phyloP scores from a whole-genome alignment of 2,329 filamentous ascomycete genomes.

The Fusarium succisae region DNA sequence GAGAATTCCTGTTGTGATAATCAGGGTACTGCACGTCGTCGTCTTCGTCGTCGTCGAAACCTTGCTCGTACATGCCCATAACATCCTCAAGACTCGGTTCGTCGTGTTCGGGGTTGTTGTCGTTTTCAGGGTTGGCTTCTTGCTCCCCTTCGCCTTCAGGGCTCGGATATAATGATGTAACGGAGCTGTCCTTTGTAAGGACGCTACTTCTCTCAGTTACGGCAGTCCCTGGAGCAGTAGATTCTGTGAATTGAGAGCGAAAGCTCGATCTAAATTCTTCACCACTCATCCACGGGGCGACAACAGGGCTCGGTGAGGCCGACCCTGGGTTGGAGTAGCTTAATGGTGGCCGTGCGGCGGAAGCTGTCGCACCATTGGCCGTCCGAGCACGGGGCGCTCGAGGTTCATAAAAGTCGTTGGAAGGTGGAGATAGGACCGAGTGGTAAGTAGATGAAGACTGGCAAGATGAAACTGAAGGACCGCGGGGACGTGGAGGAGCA shows the following conservation, averaged over 20 bases:
- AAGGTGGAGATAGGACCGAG: constrained; percentile 52
- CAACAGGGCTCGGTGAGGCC: constrained; percentile 48
- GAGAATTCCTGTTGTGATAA: constrained; percentile 16
- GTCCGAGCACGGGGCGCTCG: constrained; percentile 44
- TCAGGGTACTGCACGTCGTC: constrained; percentile 48
- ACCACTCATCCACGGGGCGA: constrained; percentile 58
- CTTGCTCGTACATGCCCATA: constrained; percentile 75
- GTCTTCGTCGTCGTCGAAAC: constrained; percentile 61
- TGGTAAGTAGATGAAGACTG: constrained; percentile 55
- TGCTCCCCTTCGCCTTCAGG: constrained; percentile 38
- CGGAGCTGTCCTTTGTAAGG: constrained; percentile 80
- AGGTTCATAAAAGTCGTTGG: constrained; percentile 53
- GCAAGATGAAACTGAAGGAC: constrained; percentile 59
- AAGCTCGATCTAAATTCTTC: constrained; percentile 66
- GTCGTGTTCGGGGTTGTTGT: constrained; percentile 55
- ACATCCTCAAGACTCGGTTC: constrained; percentile 73
- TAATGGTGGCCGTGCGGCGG: constrained; percentile 44
- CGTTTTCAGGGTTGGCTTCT: constrained; percentile 48
- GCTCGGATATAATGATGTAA: constrained; percentile 64
- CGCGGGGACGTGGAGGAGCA: constrained; percentile 51
- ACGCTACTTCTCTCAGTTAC: constrained; percentile 88
- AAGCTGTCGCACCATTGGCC: constrained; percentile 36
- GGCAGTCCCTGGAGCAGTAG: constrained; percentile 65
- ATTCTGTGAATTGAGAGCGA: constrained; percentile 64
- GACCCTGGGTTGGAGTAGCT: constrained; percentile 49